These are phyloP conservation scores for Lasiodiplodia theobromae DNA, from an alignment of 2,329 filamentous ascomycete species.

Conservation along the genomic window DNA sequence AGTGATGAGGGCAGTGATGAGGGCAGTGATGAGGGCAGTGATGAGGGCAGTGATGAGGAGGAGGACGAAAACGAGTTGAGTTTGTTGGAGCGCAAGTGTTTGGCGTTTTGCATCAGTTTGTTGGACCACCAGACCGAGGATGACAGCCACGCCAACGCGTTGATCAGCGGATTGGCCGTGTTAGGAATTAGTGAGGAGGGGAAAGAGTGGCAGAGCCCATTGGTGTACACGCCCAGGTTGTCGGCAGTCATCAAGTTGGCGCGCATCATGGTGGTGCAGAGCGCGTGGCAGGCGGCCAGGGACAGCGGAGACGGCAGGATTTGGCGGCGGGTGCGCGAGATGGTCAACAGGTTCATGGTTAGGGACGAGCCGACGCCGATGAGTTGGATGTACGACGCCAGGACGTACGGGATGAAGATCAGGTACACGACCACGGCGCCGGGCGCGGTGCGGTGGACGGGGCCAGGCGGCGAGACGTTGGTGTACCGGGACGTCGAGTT, in stretches of 20 bases:
- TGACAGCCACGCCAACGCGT: slow-evolving; percentile 28
- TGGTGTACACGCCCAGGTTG: slow-evolving; percentile 27
- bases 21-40: neutral
- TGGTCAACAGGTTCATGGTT: slow-evolving; percentile 29
- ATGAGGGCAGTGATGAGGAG: neutral
- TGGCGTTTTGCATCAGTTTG: slow-evolving; percentile 1
- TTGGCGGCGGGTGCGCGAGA: neutral
- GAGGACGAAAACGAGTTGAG: neutral
- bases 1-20: too few species aligned
- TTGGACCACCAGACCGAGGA: neutral
- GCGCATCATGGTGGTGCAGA: slow-evolving; percentile 31
- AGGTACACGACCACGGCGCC: slow-evolving; percentile 11
- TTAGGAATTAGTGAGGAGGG: slow-evolving; percentile 25
- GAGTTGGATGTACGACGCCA: slow-evolving; percentile 25
- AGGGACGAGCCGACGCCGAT: slow-evolving; percentile 5
- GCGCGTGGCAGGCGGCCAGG: slow-evolving; percentile 8
- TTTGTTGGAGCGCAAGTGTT: neutral
- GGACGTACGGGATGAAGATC: slow-evolving; percentile 29
- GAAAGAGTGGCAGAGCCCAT: slow-evolving; percentile 6
- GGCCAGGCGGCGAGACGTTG: slow-evolving; percentile 1
- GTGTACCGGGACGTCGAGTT: slow-evolving; percentile 28
- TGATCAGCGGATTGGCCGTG: slow-evolving; percentile 31
- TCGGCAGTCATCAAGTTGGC: slow-evolving; percentile 31
- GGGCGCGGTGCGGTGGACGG: slow-evolving; percentile 1
- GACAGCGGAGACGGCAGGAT: neutral